Conservation (phyloP, 257 asterid genomes). For the Fraxinus anomala region DNA sequence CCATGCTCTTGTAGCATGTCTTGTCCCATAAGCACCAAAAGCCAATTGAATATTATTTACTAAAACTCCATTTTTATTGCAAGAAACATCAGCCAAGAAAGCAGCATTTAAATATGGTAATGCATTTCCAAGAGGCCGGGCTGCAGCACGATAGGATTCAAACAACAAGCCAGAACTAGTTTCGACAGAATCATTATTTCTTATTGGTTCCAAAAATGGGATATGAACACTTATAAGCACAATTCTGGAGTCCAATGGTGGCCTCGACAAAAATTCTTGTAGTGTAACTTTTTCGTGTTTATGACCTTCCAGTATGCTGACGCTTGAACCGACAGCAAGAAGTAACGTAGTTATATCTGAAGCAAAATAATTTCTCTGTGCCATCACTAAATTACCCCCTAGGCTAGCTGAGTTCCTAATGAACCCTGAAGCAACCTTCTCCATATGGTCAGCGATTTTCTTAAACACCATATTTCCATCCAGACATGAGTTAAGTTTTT, state of each 20-base stretch:
- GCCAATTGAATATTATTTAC: slow-evolving; percentile 42
- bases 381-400: slow-evolving; percentile 68
- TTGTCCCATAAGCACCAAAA: slow-evolving; percentile 62
- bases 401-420: slow-evolving; percentile 61
- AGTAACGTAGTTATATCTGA: slow-evolving; percentile 68
- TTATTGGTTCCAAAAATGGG: slow-evolving; percentile 42
- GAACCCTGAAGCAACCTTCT: slow-evolving; percentile 57
- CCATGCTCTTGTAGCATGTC: slow-evolving; percentile 47
- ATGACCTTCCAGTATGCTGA: slow-evolving; percentile 38
- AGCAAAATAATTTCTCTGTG: slow-evolving; percentile 65
- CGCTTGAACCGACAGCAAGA: slow-evolving; percentile 49
- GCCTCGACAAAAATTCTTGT: slow-evolving; percentile 51
- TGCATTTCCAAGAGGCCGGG: slow-evolving; percentile 61
- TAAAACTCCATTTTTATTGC: slow-evolving; percentile 32
- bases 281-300: slow-evolving; percentile 41
- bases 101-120: slow-evolving; percentile 67
- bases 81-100: slow-evolving; percentile 56
- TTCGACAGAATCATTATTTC: slow-evolving; percentile 12
- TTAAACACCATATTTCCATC: slow-evolving; percentile 34
- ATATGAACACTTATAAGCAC: slow-evolving; percentile 56
- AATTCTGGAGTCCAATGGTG: slow-evolving; percentile 44
- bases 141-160: slow-evolving; percentile 58
- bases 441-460: slow-evolving; percentile 63
- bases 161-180: slow-evolving; percentile 41
- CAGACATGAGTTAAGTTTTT: slow-evolving; percentile 17